Base-by-base conservation (phyloP, 352 stramenopile genomes). In the Pseudoperonospora humuli region DNA sequence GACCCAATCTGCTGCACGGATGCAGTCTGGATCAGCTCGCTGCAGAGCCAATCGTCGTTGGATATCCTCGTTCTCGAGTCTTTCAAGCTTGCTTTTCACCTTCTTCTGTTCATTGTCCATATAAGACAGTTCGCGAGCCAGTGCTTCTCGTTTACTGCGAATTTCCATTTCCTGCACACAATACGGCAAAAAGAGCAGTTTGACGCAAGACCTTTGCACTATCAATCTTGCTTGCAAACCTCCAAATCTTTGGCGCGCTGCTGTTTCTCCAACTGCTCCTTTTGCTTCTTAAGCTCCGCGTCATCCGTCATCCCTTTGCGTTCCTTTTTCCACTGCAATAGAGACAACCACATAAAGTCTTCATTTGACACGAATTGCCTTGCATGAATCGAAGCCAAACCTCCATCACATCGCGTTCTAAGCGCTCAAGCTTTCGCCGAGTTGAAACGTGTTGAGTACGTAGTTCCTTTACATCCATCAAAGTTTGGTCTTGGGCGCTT, bases 1-100 rank as follows among this genome's bases (percentile, higher is more conserved):
- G 23, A 88, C 64, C 82, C 82, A 94, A 3, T 92, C 75, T 0
- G 73, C 70, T 13, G 78, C 82, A 17, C 64, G 72, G 24, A 92
- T 81, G 13, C 70, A 81, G 45, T 92, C 78, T 9, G 67, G 56
- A 44, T 94, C 82, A 26, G 46, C 62, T 36, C 57, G 64, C 21
- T 81, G 57, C 11, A 94, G 65, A 7, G 64, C 63, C 3, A 75
- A 45, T 23, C 75, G 75, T 3, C 77, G 64, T 42, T 92, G 79
- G 7, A 85, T 58, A 36, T 80, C 61, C 52, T 90, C 82, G 50
- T 94, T 80, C 6, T 89, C 67, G 13, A 93, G 67, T 29, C 68
- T 69, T 8, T 63, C 64, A 0, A 91, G 48, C 36, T 86, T 84
- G 27, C 67, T 63, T 10, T 57, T 57, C 17, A 70, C 64, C 41